phyloP scores from a whole-genome alignment of 2,329 filamentous ascomycete genomes.

The Pleurostoma richardsiae region DNA sequence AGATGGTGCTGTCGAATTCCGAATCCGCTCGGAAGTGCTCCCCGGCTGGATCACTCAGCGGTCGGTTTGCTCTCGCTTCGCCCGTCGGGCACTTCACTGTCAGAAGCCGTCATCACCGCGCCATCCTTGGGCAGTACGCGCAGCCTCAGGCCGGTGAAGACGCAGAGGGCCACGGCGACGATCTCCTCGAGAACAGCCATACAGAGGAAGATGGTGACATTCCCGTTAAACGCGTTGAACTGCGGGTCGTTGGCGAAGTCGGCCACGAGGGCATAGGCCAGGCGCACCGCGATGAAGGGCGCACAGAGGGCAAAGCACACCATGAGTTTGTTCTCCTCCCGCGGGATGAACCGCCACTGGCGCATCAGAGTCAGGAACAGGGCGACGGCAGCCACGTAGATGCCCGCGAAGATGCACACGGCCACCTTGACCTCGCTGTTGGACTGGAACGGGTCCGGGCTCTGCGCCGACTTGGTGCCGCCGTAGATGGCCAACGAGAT shows the following conservation, averaged over 20 bases:
- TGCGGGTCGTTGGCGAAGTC: slow-evolving; percentile 9
- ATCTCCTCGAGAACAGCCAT: slow-evolving; percentile 24
- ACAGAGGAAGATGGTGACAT: slow-evolving; percentile 21
- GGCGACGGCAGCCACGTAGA: slow-evolving; percentile 13
- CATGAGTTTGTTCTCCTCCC: slow-evolving; percentile 20
- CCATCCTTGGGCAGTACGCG: slow-evolving; percentile 13
- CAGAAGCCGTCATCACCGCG: no score
- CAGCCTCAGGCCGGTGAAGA: slow-evolving; percentile 9
- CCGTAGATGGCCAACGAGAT: slow-evolving; percentile 9
- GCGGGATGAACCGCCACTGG: slow-evolving; percentile 6
- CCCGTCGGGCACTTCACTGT: no score
- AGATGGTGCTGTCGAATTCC: no score
- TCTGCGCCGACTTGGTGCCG: slow-evolving; percentile 5
- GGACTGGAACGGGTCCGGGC: slow-evolving; percentile 1
- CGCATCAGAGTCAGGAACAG: slow-evolving; percentile 9
- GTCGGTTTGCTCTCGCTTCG: no score
- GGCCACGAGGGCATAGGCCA: slow-evolving; percentile 17
- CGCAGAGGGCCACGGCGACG: slow-evolving; percentile 14
- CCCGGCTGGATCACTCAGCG: no score
- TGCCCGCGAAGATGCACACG: slow-evolving; percentile 3
- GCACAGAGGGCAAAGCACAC: slow-evolving; percentile 16
- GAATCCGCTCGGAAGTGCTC: no score
- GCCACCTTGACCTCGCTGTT: slow-evolving; percentile 5
- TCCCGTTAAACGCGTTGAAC: slow-evolving; percentile 9
- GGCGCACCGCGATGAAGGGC: slow-evolving; percentile 19